Percentiles rank a stretch among this genome's conserved stretches.
These are phyloP conservation scores for Trichomonascaceae sp. DNA, from an alignment of 1,139 yeast genomes.

Conservation along the genomic window DNA sequence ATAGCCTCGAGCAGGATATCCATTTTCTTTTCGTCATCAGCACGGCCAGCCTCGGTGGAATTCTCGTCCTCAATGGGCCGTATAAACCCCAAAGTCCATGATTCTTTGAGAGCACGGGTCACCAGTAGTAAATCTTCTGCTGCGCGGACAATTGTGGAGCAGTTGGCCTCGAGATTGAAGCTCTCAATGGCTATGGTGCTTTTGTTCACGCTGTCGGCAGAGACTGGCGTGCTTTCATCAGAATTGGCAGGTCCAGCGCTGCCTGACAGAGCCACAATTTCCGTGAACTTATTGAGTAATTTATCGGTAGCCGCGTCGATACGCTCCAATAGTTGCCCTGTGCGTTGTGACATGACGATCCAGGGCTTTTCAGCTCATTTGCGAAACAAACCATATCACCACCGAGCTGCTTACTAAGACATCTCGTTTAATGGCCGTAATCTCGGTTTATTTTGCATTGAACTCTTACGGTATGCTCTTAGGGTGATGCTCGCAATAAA, in stretches of 20 bases:
- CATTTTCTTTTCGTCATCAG: slow-evolving; percentile 9
- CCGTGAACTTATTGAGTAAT: slow-evolving; percentile 17
- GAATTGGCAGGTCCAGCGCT: neutral
- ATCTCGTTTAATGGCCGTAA: no score
- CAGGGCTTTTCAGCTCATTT: no score
- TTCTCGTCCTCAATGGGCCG: slow-evolving; percentile 15
- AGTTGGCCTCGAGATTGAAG: slow-evolving; percentile 23
- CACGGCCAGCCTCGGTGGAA: slow-evolving; percentile 6
- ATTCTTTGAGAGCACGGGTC: slow-evolving; percentile 28
- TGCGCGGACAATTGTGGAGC: slow-evolving; percentile 25
- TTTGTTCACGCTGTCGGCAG: slow-evolving; percentile 23
- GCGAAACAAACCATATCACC: no score
- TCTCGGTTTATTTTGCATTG: no score
- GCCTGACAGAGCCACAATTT: slow-evolving; percentile 17
- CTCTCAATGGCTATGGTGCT: slow-evolving; percentile 22
- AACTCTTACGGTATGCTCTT: no score
- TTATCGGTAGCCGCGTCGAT: slow-evolving; percentile 24
- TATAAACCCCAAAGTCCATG: slow-evolving; percentile 31
- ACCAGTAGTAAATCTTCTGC: slow-evolving; percentile 28
- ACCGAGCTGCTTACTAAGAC: no score
- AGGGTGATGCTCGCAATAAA: no score
- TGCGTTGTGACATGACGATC: neutral
- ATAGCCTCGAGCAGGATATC: slow-evolving; percentile 16
- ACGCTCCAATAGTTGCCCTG: slow-evolving; percentile 13
- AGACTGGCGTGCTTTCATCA: slow-evolving; percentile 2